Evolutionary conservation across 768 basidiomycete species (phyloP).

Genomic region (Sutorius australiensis): DNA sequence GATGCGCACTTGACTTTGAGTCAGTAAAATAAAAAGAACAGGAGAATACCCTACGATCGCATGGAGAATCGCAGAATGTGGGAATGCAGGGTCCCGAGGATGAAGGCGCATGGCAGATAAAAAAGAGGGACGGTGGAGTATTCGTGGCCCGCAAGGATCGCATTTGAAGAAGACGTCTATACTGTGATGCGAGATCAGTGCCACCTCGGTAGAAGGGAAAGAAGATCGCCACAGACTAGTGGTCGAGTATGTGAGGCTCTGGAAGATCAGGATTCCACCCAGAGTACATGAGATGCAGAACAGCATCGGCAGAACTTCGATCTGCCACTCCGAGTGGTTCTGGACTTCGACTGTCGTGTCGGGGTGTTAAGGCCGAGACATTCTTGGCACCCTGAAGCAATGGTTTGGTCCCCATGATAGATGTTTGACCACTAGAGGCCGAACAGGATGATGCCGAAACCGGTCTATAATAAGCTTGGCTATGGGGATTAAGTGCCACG

Average conservation of each 20-base stretch:
- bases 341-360: conserved; percentile 49
- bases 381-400: not conserved
- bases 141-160: conserved; percentile 82
- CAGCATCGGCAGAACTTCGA: conserved; percentile 45
- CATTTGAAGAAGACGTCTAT: conserved; percentile 86
- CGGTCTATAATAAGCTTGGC: conserved; percentile 17
- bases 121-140: conserved; percentile 79
- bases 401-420: conserved; percentile 4
- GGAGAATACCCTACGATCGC: conserved; percentile 61
- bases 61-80: conserved; percentile 86
- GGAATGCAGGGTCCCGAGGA: conserved; percentile 79
- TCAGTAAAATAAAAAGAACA: conserved; percentile 10
- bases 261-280: conserved; percentile 88
- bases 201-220: conserved; percentile 3
- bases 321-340: conserved; percentile 39
- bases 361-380: conserved; percentile 20
- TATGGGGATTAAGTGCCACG: conserved; percentile 20
- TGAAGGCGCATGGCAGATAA: conserved; percentile 74
- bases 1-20: conserved; percentile 59
- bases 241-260: conserved; percentile 65
- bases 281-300: conserved; percentile 64
- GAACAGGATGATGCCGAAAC: conserved; percentile 23
- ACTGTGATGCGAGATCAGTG: conserved; percentile 37
- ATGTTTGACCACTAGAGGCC: conserved; percentile 13
- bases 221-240: conserved; percentile 55